A percentile compares a stretch with the other conserved stretches of the same genome.
phyloP scores from a whole-genome alignment of 768 basidiomycete species.

The Trametes sanguinea region DNA sequence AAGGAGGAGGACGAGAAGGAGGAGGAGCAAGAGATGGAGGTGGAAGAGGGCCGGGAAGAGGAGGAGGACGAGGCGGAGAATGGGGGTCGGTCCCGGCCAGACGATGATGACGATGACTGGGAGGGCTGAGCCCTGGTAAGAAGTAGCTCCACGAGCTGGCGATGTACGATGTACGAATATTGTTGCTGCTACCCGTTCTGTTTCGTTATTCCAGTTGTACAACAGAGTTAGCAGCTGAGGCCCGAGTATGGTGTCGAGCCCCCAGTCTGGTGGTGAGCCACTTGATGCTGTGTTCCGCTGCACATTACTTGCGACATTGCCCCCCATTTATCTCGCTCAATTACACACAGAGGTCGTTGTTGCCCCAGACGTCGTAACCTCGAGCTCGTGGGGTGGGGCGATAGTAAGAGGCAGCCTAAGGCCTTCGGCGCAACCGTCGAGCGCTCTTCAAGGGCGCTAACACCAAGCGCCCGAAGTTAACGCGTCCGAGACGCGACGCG shows the following conservation, averaged over 20 bases:
- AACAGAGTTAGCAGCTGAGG: background rate
- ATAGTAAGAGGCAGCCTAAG: no score
- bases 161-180: background rate
- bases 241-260: no score
- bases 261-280: no score
- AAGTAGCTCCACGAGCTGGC: conserved; percentile 34
- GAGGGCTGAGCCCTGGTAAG: conserved; percentile 25
- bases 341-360: no score
- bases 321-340: no score
- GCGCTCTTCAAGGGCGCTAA: no score
- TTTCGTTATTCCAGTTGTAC: background rate
- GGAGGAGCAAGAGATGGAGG: conserved; percentile 42
- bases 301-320: no score
- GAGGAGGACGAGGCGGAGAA: conserved; percentile 48
- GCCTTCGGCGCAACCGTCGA: no score
- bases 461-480: background rate
- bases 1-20: conserved; percentile 36
- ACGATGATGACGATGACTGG: conserved; percentile 46
- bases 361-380: no score
- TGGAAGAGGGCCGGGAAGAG: conserved; percentile 37
- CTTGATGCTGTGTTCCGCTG: no score
- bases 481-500: background rate
- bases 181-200: background rate
- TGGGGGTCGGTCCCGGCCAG: conserved; percentile 38
- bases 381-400: no score